phyloP scores from a whole-genome alignment of 768 basidiomycete genomes.

The Boletales sp. region DNA sequence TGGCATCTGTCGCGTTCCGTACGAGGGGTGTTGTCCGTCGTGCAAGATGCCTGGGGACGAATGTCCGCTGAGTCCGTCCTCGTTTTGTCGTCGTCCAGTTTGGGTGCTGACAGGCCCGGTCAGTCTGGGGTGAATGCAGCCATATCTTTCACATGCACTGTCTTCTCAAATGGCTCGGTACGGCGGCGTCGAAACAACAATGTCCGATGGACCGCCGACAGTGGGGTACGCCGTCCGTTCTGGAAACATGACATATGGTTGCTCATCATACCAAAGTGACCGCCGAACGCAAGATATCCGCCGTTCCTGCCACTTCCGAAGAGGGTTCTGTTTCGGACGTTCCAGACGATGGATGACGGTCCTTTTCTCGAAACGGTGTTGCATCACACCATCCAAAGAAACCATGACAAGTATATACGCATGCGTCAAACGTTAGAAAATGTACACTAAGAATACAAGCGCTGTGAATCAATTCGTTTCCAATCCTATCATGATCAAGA shows the following conservation, averaged over 20 bases:
- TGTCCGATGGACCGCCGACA: conserved; percentile 97
- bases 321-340: too few species aligned
- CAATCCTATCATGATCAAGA: conserved; percentile 1
- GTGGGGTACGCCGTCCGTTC: conserved; percentile 65
- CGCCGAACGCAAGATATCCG: too few species aligned
- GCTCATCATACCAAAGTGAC: too few species aligned
- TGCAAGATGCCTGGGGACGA: conserved; percentile 98
- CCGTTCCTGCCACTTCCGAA: too few species aligned
- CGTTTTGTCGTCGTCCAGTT: not conserved
- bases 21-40: conserved; percentile 91
- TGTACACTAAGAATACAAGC: conserved; percentile 30
- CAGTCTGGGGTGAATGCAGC: conserved; percentile 97
- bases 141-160: conserved; percentile 99
- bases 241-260: too few species aligned
- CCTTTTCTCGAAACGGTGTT: too few species aligned
- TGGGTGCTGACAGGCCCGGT: too few species aligned
- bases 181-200: conserved; percentile 84
- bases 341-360: too few species aligned
- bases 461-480: conserved; percentile 7
- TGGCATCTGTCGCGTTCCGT: conserved; percentile 89
- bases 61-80: conserved; percentile 77
- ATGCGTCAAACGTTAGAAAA: not conserved
- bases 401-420: conserved; percentile 20
- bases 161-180: conserved; percentile 92
- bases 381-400: too few species aligned